Base-by-base conservation (phyloP, 108 stramenopile species). In the Thalassiosira profunda region DNA sequence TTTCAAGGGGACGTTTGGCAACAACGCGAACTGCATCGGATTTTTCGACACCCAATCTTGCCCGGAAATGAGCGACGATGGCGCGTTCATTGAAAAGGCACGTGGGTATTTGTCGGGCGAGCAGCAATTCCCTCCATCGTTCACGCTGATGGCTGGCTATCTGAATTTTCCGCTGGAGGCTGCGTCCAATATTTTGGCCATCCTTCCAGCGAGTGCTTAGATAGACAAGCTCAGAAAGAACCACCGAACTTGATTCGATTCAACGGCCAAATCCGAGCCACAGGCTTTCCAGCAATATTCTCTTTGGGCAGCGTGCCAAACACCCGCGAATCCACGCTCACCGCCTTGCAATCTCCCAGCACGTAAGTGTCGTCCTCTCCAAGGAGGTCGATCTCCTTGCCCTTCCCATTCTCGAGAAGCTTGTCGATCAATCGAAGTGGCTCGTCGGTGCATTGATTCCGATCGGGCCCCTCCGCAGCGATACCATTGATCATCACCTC, bases 281-380 rank as follows among this genome's bases (percentile, higher is more conserved):
- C 30, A 5, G 79, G 74, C 49, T 57, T 74, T 6, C 79, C 79
- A 4, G 45, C 54, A 40, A 80, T 57, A 59, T 74, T 69, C 1
- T 70, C 68, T 63, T 70, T 70, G 14, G 79, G 74, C 0, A 80
- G 54, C n/a, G 56, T 24, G 29, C 79, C 79, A 46, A 60, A 80
- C 0, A 70, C 72, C 63, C 79, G 68, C 12, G 74, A 75, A 20
- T 80, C 79, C 12, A 80, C 74, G 14, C 49, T 54, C 10, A 70
- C 74, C n/a, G 65, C 73, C 38, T 74, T 74, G 46, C 79, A 80
- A 38, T 80, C 79, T 18, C 79, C 79, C 29, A 80, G 69, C 1
- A 80, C 79, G 54, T 80, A 80, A 21, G 61, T 58, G 5, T 79
- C 77, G 53, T 54, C 57, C 26, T 58, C 45, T n/a, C 63, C 63